Percentiles rank a stretch among this genome's conserved stretches.
These are phyloP conservation scores for Plasmodium cynomolgi DNA, from an alignment of 169 alveolate genomes.

Conservation along the genomic window DNA sequence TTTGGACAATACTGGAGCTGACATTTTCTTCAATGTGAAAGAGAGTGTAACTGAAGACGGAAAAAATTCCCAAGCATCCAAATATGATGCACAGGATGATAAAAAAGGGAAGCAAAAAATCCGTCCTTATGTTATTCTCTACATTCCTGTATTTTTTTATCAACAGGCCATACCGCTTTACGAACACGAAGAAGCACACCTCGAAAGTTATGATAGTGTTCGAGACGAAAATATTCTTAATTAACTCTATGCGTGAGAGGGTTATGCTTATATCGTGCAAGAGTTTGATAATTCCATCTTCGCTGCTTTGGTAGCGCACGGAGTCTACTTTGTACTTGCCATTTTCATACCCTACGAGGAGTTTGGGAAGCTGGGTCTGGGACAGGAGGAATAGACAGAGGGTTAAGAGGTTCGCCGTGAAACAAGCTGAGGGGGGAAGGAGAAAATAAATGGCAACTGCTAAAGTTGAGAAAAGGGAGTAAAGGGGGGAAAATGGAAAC, in stretches of 20 bases:
- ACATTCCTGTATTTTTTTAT: slow-evolving; percentile 66
- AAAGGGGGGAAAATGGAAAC: not conserved
- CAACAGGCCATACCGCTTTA: slow-evolving; percentile 43
- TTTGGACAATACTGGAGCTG: slow-evolving; percentile 11
- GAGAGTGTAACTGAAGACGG: slow-evolving; percentile 31
- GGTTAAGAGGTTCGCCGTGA: slow-evolving; percentile 3
- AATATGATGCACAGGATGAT: slow-evolving; percentile 37
- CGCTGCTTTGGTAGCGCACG: not conserved
- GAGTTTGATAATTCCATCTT: slow-evolving; percentile 7
- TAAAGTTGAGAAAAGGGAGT: not conserved
- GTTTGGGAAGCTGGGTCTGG: slow-evolving; percentile 13
- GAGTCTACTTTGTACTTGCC: slow-evolving; percentile 21
- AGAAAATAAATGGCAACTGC: no score
- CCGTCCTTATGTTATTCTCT: slow-evolving; percentile 51
- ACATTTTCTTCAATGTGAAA: slow-evolving; percentile 43
- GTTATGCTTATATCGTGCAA: not conserved
- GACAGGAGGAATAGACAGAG: slow-evolving; percentile 6
- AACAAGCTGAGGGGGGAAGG: not conserved
- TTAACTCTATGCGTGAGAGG: slow-evolving; percentile 26
- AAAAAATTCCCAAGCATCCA: slow-evolving; percentile 42
- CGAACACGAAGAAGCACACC: slow-evolving; percentile 8
- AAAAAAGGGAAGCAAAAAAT: slow-evolving; percentile 49
- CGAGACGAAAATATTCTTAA: slow-evolving; percentile 4
- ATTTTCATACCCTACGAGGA: not conserved
- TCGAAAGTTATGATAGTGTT: slow-evolving; percentile 19